phyloP scores from a whole-genome alignment of 202 grass and related monocot genomes.

The Cymbopogon flexuosus region DNA sequence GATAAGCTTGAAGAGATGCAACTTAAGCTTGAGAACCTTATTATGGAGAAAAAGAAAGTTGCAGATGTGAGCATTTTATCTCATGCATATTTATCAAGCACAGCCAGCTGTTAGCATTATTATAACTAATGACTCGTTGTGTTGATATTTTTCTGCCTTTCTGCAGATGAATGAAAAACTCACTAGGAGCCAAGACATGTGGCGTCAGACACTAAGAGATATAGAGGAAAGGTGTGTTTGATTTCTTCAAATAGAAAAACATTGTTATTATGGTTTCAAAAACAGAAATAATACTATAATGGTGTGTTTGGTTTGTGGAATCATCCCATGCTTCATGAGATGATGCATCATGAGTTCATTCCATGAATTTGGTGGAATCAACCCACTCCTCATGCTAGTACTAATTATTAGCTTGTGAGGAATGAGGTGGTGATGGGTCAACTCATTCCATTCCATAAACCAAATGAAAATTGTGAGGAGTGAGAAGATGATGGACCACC shows the following conservation, averaged over 20 bases:
- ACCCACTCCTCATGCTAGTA: too few relatives aligned
- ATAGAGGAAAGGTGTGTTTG: constrained; percentile 73
- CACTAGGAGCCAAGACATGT: constrained; percentile 67
- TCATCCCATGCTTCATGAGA: too few relatives aligned
- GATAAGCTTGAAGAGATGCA: constrained; percentile 67
- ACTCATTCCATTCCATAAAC: too few relatives aligned
- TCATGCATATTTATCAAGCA: neutral
- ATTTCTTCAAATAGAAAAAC: neutral
- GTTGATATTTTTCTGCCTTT: neutral
- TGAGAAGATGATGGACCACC: too few relatives aligned
- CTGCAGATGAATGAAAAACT: constrained; percentile 72
- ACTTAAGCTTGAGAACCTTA: constrained; percentile 60
- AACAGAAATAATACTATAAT: neutral
- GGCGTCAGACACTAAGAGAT: constrained; percentile 70
- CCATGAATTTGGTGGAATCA: too few relatives aligned
- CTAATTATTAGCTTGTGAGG: too few relatives aligned
- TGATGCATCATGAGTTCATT: too few relatives aligned
- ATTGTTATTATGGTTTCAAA: neutral
- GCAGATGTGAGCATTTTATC: constrained; percentile 50
- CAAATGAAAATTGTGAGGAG: too few relatives aligned
- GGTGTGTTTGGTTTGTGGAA: neutral
- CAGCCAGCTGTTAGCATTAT: neutral
- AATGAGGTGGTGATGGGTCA: too few relatives aligned
- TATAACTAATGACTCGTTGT: neutral
- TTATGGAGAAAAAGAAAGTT: constrained; percentile 63